Base-by-base conservation (phyloP, 2,329 filamentous ascomycete species). In the Arthrobotrys iridis region DNA sequence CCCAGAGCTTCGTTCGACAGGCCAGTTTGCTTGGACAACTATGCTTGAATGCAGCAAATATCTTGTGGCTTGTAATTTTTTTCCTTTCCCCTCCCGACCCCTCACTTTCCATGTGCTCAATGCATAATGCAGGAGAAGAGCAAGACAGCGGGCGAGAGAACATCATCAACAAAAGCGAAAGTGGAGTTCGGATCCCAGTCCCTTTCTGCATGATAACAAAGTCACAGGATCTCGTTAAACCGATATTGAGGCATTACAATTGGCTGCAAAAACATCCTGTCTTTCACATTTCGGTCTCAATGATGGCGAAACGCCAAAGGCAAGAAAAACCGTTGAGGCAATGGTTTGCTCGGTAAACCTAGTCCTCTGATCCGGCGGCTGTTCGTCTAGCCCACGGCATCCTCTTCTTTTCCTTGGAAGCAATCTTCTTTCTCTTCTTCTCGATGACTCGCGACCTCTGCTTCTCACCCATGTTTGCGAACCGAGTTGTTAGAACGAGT, bases 361-460 rank as follows among this genome's bases (percentile, higher is more conserved):
- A 74, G 55, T 74, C 70, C 35, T 74, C 60, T 67, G 60, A 62
- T 3, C 68, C 68, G 60, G 50, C 45, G 13, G 62, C 70, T 40
- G 70, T 74, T 55, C 70, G 60, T 62, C 70, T 65, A 45, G 70
- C 62, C 70, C 70, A 74, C 45, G 70, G 70, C 70, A 74, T 57
- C 13, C 60, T 52, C 57, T 74, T 96, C 84, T 91, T 91, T 86
- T 98, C 95, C 85, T 91, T 94, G 7, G 88, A 85, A 0, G 91
- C 88, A 62, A 92, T 85, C 89, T 97, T 97, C 89, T 97, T 97
- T 82, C 93, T 85, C 84, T 91, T 89, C 81, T 92, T 87, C 85
- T 96, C 93, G 80, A 98, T 92, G 11, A 90, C 89, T 84, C 89
- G 91, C 77, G 96, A 91, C 73, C 93, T 87, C 83, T 97, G 90